Evolutionary conservation across 805 yeast species (phyloP).

Genomic region (Sporopachydermia quercuum): DNA sequence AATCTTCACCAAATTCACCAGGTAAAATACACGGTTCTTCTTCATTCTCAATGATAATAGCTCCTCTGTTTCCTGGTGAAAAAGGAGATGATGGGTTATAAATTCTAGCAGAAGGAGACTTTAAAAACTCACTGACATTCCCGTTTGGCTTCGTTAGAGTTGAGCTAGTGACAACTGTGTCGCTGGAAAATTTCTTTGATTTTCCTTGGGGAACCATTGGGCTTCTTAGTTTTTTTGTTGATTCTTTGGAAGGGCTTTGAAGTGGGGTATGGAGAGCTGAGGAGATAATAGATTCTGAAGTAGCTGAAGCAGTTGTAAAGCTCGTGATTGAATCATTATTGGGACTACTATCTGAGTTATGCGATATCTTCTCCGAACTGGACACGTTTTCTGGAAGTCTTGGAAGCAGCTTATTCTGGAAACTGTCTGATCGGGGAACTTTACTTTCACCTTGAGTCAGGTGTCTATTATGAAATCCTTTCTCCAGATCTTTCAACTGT

Average conservation of each 20-base stretch:
- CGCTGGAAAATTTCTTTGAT: too few species aligned
- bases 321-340: neutral
- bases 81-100: neutral
- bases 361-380: neutral
- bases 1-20: neutral
- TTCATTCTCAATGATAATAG: neutral
- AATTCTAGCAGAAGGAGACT: neutral
- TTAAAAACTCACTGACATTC: neutral
- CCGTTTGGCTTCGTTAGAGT: neutral
- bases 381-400: neutral
- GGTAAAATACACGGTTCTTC: neutral
- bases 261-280: neutral
- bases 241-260: neutral
- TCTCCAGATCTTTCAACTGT: slow-evolving; percentile 7
- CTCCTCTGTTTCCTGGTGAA: neutral
- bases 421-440: slow-evolving; percentile 10
- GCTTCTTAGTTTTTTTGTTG: neutral
- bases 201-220: neutral
- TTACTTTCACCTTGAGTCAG: slow-evolving; percentile 13
- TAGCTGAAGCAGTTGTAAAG: neutral
- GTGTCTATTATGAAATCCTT: slow-evolving; percentile 3
- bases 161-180: too few species aligned
- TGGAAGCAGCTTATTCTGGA: slow-evolving; percentile 6
- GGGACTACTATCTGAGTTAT: neutral
- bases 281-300: neutral